phyloP scores from a whole-genome alignment of 495 filamentous ascomycete species.

The Tuber umbilicatum region DNA sequence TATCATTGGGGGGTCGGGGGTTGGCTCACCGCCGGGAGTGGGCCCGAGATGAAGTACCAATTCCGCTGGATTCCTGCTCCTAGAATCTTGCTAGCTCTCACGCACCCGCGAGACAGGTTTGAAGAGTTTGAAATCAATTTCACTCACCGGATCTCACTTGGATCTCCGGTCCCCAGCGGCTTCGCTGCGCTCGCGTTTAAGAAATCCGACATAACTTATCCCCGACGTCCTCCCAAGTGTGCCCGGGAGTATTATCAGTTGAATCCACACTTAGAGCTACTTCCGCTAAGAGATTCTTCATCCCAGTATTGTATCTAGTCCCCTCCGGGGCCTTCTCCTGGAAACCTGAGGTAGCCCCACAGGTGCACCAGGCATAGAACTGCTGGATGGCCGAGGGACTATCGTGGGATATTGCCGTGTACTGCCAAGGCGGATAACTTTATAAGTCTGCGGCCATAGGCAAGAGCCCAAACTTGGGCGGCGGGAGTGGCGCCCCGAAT shows the following conservation, averaged over 20 bases:
- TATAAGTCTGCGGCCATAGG: slow-evolving; percentile 73
- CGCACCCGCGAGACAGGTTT: neutral
- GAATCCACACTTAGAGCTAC: slow-evolving; percentile 6
- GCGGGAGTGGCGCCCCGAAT: slow-evolving; percentile 55
- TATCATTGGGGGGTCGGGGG: slow-evolving; percentile 29
- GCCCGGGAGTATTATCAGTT: slow-evolving; percentile 7
- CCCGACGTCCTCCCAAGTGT: slow-evolving; percentile 20
- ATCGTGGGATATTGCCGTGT: neutral
- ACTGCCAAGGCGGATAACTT: neutral
- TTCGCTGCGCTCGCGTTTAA: slow-evolving; percentile 28
- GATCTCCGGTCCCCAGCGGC: slow-evolving; percentile 31
- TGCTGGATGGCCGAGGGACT: neutral
- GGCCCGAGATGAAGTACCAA: slow-evolving; percentile 35
- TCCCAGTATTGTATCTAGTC: slow-evolving; percentile 11
- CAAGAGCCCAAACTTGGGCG: slow-evolving; percentile 68
- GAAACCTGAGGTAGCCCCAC: neutral
- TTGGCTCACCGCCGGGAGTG: slow-evolving; percentile 27
- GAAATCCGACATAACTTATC: slow-evolving; percentile 20
- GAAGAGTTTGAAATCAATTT: neutral
- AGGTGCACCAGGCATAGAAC: no score
- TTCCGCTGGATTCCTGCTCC: slow-evolving; percentile 1
- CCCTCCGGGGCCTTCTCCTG: neutral
- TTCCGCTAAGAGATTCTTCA: slow-evolving; percentile 3
- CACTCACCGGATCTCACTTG: slow-evolving; percentile 39
- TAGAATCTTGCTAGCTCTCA: slow-evolving; percentile 17